Evolutionary conservation across 2,329 filamentous ascomycete genomes (phyloP).

Genomic region (Sarocladium kiliense): DNA sequence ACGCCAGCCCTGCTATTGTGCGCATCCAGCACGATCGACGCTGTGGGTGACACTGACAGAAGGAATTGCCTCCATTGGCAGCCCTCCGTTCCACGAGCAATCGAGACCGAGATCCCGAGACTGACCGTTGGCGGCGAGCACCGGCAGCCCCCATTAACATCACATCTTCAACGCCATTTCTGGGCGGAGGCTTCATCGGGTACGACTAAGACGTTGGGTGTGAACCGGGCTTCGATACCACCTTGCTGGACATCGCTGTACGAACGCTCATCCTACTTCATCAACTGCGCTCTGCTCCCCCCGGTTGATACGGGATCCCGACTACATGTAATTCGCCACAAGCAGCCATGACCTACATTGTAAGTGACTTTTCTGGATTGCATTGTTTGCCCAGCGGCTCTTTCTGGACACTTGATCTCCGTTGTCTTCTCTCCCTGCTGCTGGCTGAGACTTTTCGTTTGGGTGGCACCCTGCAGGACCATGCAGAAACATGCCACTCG

Average conservation of each 20-base stretch:
- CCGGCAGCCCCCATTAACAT: not conserved
- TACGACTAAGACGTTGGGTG: too few species aligned
- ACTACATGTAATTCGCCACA: not conserved
- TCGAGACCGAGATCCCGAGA: not conserved
- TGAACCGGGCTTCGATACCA: too few species aligned
- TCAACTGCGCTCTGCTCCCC: not conserved
- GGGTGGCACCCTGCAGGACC: slow-evolving; percentile 2
- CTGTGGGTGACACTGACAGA: not conserved
- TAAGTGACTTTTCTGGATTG: not conserved
- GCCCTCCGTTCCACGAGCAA: not conserved
- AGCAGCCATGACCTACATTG: slow-evolving; percentile 4
- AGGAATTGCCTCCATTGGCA: not conserved
- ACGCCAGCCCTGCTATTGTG: not conserved
- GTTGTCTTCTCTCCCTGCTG: not conserved
- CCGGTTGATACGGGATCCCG: not conserved
- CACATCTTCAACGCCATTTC: not conserved
- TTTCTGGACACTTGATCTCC: not conserved
- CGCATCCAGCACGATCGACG: not conserved
- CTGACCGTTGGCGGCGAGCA: not conserved
- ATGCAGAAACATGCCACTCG: slow-evolving; percentile 3
- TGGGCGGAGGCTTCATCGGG: not conserved
- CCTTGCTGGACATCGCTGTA: too few species aligned
- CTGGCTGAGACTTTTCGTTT: not conserved
- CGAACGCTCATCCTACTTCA: too few species aligned
- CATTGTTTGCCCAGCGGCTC: not conserved